phyloP scores from a whole-genome alignment of 2,329 filamentous ascomycete genomes.

The Phialocephala sp. region DNA sequence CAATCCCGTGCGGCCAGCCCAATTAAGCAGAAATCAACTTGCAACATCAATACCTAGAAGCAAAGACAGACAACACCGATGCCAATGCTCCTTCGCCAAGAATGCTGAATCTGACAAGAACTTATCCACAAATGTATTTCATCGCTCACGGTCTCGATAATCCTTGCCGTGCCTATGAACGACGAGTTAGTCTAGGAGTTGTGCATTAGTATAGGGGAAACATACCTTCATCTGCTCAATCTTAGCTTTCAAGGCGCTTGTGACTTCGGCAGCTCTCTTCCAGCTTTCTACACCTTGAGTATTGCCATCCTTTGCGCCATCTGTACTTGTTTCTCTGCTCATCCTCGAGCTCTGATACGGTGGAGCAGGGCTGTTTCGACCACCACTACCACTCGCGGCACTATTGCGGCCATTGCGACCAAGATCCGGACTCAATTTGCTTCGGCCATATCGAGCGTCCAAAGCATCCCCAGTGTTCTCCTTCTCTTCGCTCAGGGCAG shows the following conservation, averaged over 20 bases:
- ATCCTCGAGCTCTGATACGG: constrained; percentile 37
- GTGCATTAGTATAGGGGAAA: constrained; percentile 16
- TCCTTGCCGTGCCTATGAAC: constrained; percentile 55
- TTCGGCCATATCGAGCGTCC: constrained; percentile 38
- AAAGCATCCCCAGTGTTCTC: constrained; percentile 65
- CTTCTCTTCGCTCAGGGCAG: constrained; percentile 74
- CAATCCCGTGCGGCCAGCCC: background rate
- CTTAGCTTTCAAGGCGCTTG: constrained; percentile 93
- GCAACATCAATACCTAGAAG: background rate
- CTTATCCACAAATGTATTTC: constrained; percentile 13
- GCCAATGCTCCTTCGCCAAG: constrained; percentile 30
- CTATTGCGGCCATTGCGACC: constrained; percentile 40
- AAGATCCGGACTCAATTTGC: constrained; percentile 42
- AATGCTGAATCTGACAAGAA: constrained; percentile 22
- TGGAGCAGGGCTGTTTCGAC: constrained; percentile 41
- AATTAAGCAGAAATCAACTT: background rate
- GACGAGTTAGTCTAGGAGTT: constrained; percentile 9
- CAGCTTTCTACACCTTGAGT: constrained; percentile 82
- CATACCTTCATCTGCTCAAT: constrained; percentile 97
- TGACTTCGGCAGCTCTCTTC: constrained; percentile 96
- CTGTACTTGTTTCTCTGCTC: constrained; percentile 41
- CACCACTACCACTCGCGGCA: constrained; percentile 41
- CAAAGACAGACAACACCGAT: constrained; percentile 26
- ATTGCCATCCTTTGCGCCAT: constrained; percentile 41
- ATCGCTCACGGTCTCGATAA: constrained; percentile 50